phyloP scores from a whole-genome alignment of 768 basidiomycete species.

The Xerocomus brunneocitrinus region DNA sequence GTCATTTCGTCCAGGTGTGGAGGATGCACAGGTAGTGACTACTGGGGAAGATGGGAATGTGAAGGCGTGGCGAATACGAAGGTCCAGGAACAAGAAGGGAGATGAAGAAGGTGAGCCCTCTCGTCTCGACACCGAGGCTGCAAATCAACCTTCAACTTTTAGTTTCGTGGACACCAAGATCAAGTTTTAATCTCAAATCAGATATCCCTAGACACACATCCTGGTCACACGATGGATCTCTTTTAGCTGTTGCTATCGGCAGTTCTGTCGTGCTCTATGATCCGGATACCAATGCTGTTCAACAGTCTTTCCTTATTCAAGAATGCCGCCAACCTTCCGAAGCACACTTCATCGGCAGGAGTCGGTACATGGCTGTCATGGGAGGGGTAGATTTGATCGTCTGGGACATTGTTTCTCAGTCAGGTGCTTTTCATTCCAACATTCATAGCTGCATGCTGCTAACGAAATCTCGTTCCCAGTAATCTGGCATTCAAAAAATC shows the following conservation, averaged over 20 bases:
- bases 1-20: conserved; percentile 56
- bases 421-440: conserved; percentile 39
- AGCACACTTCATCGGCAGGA: conserved; percentile 62
- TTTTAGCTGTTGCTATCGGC: conserved; percentile 72
- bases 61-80: conserved; percentile 75
- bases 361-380: conserved; percentile 58
- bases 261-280: conserved; percentile 72
- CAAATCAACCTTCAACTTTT: not conserved
- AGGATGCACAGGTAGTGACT: conserved; percentile 55
- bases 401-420: conserved; percentile 68
- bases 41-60: conserved; percentile 70
- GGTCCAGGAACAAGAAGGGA: conserved; percentile 41
- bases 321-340: conserved; percentile 44
- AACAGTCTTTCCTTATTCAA: conserved; percentile 55
- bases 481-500: conserved; percentile 49
- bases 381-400: conserved; percentile 49
- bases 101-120: conserved; percentile 46
- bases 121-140: not conserved
- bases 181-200: conserved; percentile 65
- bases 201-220: conserved; percentile 59
- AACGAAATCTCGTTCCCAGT: conserved; percentile 38
- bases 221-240: conserved; percentile 85
- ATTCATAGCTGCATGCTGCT: not conserved
- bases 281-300: conserved; percentile 53
- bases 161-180: conserved; percentile 74